Base-by-base conservation (phyloP, 139 green algal species). In the Chlorella sp. region DNA sequence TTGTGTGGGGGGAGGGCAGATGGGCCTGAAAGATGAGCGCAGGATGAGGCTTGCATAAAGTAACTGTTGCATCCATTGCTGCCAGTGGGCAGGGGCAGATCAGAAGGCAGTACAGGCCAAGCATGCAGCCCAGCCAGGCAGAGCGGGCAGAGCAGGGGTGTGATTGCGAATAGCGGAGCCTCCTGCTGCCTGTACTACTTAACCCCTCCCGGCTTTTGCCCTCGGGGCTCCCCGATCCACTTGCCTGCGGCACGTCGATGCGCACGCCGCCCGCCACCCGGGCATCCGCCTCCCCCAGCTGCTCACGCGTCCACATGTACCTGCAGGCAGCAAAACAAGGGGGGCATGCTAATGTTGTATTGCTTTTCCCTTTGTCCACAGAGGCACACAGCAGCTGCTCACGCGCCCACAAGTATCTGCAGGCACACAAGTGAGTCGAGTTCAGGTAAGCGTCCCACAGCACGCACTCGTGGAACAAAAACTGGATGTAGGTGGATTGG, bases 251-350 rank as follows among this genome's bases (percentile, higher is more conserved):
- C 39, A 97, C 95, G 78, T 97, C 95, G 60, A 93, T 79, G 19
- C 95, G 68, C 81, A 97, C 93, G 3, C 95, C 95, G 18, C 89
- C 85, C 14, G 95, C 95, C 22, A 92, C 76, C 16, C 85, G 69
- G 21, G 95, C 88, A 30, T 90, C 77, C 1, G 84, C 68, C 57
- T 81, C 60, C 1, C 83, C 57, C 66, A 96, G 86, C 92, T 97
- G 95, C 75, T 96, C 95, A 32, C 89, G 90, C 39, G 94, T 97
- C 95, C 95, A 97, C 57, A 96, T 68, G 85, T 97, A 96, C 39
- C 92, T 93, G 85, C 14, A 71, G 26, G 37, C 30, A 3, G 61
- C 16, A 16, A 37, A 1, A 22, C 30, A 69, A 19, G 18, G 14
- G 14, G 24, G 34, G 75, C 75, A 22, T 78, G 22, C 30, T 2